phyloP scores from a whole-genome alignment of 768 basidiomycete species.

The Artomyces pyxidatus region DNA sequence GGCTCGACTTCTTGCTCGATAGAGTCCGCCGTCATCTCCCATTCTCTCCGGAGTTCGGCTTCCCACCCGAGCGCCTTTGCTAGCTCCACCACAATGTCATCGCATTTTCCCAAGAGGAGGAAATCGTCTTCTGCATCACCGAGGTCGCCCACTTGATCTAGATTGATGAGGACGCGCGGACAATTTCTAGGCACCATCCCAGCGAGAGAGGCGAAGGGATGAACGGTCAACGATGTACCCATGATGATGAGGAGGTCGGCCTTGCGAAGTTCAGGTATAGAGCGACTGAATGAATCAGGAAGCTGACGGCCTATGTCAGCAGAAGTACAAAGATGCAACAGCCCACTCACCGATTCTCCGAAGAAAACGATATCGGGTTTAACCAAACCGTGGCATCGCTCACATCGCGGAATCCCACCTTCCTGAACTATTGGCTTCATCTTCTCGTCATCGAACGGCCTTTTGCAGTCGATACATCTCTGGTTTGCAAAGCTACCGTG shows the following conservation, averaged over 20 bases:
- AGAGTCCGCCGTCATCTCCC: constrained; percentile 3
- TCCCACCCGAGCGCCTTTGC: constrained; percentile 15
- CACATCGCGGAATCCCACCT: constrained; percentile 65
- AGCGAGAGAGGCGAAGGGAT: constrained; percentile 14
- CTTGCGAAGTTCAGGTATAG: constrained; percentile 42
- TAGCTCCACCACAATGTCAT: constrained; percentile 13
- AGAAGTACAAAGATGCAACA: not conserved
- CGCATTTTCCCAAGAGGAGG: constrained; percentile 15
- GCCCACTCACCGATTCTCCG: constrained; percentile 58
- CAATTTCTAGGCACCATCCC: constrained; percentile 4
- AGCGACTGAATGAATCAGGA: constrained; percentile 56
- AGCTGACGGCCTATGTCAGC: constrained; percentile 37
- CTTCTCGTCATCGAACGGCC: constrained; percentile 49
- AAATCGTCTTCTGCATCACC: constrained; percentile 10
- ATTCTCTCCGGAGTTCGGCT: constrained; percentile 11
- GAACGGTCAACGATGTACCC: constrained; percentile 16
- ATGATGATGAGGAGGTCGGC: constrained; percentile 52
- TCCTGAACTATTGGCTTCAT: constrained; percentile 57
- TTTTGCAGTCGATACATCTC: constrained; percentile 69
- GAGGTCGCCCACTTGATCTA: constrained; percentile 12
- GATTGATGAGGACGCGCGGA: constrained; percentile 15
- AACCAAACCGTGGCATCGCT: constrained; percentile 60
- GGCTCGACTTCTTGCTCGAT: not conserved
- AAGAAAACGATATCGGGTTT: constrained; percentile 97
- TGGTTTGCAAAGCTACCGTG: constrained; percentile 93